Evolutionary conservation across 228 moss, liverwort and hornwort species (phyloP).

Genomic region (Sphagnum magellanicum): DNA sequence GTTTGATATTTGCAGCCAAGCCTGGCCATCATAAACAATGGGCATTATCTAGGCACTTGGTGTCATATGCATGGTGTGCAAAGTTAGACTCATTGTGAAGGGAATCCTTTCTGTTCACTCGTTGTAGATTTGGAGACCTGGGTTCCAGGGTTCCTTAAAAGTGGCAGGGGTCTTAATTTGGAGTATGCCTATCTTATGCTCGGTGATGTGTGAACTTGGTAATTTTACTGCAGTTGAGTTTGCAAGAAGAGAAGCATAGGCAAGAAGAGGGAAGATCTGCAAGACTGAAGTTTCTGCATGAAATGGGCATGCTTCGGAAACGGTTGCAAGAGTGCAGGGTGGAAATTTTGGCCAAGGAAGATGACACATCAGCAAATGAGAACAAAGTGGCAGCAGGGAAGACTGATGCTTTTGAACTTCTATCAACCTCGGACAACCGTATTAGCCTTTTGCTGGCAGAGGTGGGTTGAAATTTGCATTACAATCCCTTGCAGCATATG

Average conservation of each 20-base stretch:
- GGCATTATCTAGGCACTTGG: no score
- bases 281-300: conserved; percentile 67
- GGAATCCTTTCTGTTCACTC: no score
- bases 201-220: neutral
- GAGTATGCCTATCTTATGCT: no score
- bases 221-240: conserved; percentile 21
- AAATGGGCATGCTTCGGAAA: conserved; percentile 64
- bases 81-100: no score
- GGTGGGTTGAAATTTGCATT: conserved; percentile 21
- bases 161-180: no score
- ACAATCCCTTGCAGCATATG: no score
- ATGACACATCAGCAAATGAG: conserved; percentile 21
- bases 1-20: no score
- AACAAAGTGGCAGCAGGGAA: conserved; percentile 26
- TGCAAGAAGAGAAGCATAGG: conserved; percentile 64
- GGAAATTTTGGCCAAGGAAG: conserved; percentile 60
- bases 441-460: conserved; percentile 90
- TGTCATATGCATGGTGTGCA: no score
- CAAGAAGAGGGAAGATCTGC: conserved; percentile 41
- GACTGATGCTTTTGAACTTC: conserved; percentile 64
- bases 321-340: conserved; percentile 82
- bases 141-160: no score
- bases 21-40: no score
- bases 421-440: conserved; percentile 80
- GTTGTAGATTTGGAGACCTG: no score